Percentiles rank a stretch among this genome's conserved stretches.
Conservation (phyloP, 176 grass and related monocot genomes). For the Oryza officinalis region DNA sequence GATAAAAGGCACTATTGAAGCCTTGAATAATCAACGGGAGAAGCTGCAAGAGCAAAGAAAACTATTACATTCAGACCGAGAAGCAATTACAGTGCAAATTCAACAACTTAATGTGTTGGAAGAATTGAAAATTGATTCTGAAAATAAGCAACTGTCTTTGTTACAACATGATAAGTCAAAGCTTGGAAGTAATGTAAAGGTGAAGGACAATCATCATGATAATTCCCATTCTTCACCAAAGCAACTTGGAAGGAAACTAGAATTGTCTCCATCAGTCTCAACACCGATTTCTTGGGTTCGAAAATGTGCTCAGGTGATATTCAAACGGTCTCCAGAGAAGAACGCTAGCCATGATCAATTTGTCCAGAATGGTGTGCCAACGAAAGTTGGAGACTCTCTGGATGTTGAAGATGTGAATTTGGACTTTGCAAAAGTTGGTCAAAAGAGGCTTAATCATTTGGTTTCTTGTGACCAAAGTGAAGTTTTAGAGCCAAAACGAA, state of each 20-base stretch:
- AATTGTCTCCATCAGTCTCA: slow-evolving; percentile 45
- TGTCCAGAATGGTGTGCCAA: slow-evolving; percentile 22
- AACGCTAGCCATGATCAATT: slow-evolving; percentile 39
- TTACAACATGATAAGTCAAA: slow-evolving; percentile 39
- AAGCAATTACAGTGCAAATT: slow-evolving; percentile 76
- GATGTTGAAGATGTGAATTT: not conserved
- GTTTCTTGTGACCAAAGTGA: slow-evolving; percentile 45
- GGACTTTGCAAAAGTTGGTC: slow-evolving; percentile 25
- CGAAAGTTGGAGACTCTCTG: slow-evolving; percentile 26
- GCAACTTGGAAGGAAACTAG: slow-evolving; percentile 33
- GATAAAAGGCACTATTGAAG: slow-evolving; percentile 67
- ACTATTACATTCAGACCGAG: slow-evolving; percentile 71
- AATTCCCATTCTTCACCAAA: slow-evolving; percentile 50
- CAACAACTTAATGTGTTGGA: slow-evolving; percentile 76
- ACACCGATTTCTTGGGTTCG: slow-evolving; percentile 78
- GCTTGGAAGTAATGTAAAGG: slow-evolving; percentile 19
- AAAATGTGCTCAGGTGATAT: slow-evolving; percentile 74
- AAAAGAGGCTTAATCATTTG: slow-evolving; percentile 50
- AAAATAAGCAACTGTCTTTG: slow-evolving; percentile 68
- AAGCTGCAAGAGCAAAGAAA: slow-evolving; percentile 95
- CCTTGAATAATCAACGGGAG: slow-evolving; percentile 70
- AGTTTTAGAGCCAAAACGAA: slow-evolving; percentile 45
- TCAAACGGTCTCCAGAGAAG: slow-evolving; percentile 72
- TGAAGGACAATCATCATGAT: slow-evolving; percentile 21
- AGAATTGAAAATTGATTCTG: slow-evolving; percentile 61